phyloP scores from a whole-genome alignment of 2,329 filamentous ascomycete genomes.

The Fusarium hainanense region DNA sequence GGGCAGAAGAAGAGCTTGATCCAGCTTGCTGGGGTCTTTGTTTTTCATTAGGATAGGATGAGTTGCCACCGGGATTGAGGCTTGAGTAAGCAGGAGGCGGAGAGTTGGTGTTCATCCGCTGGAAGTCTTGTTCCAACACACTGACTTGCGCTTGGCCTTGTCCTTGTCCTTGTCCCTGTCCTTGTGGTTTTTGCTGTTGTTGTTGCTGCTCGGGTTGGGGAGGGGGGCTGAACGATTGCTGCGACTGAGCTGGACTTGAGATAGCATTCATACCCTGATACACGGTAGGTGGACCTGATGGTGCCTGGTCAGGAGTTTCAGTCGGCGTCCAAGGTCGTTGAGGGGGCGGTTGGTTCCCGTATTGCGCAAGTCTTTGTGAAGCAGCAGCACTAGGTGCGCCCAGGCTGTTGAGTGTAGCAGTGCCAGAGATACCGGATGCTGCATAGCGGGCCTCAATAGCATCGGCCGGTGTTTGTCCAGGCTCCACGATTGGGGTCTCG shows the following conservation, averaged over 20 bases:
- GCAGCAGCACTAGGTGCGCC: conserved; percentile 80
- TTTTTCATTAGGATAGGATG: conserved; percentile 84
- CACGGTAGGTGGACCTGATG: conserved; percentile 88
- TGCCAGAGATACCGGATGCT: conserved; percentile 88
- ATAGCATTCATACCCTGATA: conserved; percentile 88
- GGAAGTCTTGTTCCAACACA: conserved; percentile 87
- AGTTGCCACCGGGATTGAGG: conserved; percentile 64
- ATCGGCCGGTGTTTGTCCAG: conserved; percentile 75
- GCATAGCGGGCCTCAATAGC: conserved; percentile 94
- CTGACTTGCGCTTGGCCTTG: conserved; percentile 64
- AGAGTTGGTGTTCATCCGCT: conserved; percentile 82
- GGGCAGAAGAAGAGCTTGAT: conserved; percentile 45
- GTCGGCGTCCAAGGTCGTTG: conserved; percentile 92
- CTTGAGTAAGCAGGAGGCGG: conserved; percentile 97
- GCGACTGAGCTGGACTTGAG: conserved; percentile 58
- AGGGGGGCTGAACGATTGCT: conserved; percentile 50
- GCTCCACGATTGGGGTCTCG: conserved; percentile 86
- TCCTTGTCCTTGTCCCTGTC: conserved; percentile 48
- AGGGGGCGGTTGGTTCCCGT: conserved; percentile 61
- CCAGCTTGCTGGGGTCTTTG: conserved; percentile 59
- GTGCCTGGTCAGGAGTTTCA: conserved; percentile 84
- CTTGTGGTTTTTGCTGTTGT: conserved; percentile 42
- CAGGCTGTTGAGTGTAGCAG: conserved; percentile 81
- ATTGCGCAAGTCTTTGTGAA: conserved; percentile 82
- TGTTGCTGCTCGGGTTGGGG: conserved; percentile 52